Percentiles rank a stretch among this genome's conserved stretches.
Evolutionary conservation across 2,329 filamentous ascomycete species (phyloP).

Genomic region (Diplodia mutila): DNA sequence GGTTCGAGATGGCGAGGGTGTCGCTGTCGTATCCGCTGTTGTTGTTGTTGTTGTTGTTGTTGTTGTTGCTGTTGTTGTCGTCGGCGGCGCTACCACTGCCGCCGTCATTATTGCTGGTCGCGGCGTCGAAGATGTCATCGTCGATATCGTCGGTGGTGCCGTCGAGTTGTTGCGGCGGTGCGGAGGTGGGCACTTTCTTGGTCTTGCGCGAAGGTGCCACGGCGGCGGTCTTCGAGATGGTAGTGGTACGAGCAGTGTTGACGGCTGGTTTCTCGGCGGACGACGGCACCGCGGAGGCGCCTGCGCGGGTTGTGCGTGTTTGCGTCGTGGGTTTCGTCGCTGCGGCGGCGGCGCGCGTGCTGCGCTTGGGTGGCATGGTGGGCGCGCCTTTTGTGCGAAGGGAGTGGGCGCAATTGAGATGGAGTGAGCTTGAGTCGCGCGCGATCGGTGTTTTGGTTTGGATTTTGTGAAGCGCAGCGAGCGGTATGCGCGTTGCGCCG

Average conservation of each 20-base stretch:
- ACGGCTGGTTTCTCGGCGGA: not conserved
- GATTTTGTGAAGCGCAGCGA: not conserved
- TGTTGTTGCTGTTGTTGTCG: slow-evolving; percentile 33
- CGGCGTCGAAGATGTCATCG: not conserved
- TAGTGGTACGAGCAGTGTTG: not conserved
- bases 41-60: slow-evolving; percentile 26
- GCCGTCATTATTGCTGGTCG: not conserved
- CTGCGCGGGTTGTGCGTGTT: slow-evolving; percentile 21
- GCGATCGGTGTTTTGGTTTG: not conserved
- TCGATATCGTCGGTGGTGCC: not conserved
- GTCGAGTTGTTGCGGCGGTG: not conserved
- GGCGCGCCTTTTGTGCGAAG: not conserved
- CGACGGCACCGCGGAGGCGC: not conserved
- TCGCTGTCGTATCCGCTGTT: slow-evolving; percentile 44
- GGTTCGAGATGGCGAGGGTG: slow-evolving; percentile 31
- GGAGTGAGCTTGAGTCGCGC: not conserved
- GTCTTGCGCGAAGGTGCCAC: not conserved
- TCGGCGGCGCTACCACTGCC: too few relatives aligned
- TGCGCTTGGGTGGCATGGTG: slow-evolving; percentile 21
- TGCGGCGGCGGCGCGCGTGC: slow-evolving; percentile 29
- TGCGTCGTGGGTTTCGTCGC: slow-evolving; percentile 26
- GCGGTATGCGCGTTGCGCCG: not conserved
- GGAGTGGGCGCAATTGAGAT: not conserved
- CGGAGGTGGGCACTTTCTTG: not conserved
- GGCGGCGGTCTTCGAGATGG: not conserved